Conservation (phyloP, 805 yeast species). For the Nakazawaea anatomiae region DNA sequence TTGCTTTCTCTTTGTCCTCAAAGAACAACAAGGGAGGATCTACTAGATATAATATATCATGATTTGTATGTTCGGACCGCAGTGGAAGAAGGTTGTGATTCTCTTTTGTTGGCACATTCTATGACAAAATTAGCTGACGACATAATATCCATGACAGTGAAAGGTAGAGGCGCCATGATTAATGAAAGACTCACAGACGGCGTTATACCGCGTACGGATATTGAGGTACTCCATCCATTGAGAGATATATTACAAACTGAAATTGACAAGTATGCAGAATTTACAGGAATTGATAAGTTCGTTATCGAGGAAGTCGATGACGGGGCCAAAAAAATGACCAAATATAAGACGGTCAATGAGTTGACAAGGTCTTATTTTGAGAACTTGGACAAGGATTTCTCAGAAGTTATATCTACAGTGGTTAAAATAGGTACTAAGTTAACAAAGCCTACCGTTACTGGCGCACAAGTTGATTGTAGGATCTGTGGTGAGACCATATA, state of each 20-base stretch:
- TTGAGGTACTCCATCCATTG: constrained; percentile 60
- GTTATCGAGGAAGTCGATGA: constrained; percentile 13
- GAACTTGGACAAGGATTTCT: constrained; percentile 69
- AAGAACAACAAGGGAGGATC: constrained; percentile 63
- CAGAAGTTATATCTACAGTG: constrained; percentile 88
- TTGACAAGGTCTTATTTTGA: constrained; percentile 68
- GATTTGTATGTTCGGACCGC: constrained; percentile 46
- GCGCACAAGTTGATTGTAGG: constrained; percentile 33
- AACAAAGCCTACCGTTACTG: constrained; percentile 33
- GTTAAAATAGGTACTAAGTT: constrained; percentile 83
- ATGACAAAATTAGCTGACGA: constrained; percentile 82
- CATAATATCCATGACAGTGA: constrained; percentile 72
- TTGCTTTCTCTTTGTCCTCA: constrained; percentile 36
- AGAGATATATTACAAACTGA: constrained; percentile 73
- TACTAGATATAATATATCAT: constrained; percentile 39
- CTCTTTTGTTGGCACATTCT: constrained; percentile 68
- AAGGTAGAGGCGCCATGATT: constrained; percentile 77
- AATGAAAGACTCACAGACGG: constrained; percentile 46
- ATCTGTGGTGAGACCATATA: constrained; percentile 53
- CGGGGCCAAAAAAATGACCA: constrained; percentile 38
- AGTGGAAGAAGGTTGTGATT: constrained; percentile 33
- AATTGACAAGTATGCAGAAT: constrained; percentile 45
- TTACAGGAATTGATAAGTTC: constrained; percentile 33
- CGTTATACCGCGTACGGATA: constrained; percentile 21
- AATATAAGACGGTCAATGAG: constrained; percentile 77